phyloP scores from a whole-genome alignment of 805 yeast species.

The Maudiozyma saulgeensis region DNA sequence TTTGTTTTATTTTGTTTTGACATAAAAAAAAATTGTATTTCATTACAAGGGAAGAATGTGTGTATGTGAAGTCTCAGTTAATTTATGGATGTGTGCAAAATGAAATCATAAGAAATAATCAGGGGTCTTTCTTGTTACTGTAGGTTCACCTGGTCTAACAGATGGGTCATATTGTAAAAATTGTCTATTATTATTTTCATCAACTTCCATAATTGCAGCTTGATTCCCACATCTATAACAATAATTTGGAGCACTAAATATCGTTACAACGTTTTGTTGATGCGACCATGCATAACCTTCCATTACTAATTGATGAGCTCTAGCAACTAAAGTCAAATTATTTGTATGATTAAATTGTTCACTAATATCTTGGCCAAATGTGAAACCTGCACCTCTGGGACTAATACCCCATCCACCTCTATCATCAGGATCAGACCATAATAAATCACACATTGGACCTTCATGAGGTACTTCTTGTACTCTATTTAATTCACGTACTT shows the following conservation, averaged over 20 bases:
- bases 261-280: conserved; percentile 88
- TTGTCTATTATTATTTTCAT: conserved; percentile 83
- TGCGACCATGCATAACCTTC: conserved; percentile 94
- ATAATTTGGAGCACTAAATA: conserved; percentile 91
- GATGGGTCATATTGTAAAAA: conserved; percentile 94
- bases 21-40: too few species aligned
- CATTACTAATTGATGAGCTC: conserved; percentile 97
- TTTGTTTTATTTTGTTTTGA: too few species aligned
- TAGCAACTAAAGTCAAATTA: conserved; percentile 72
- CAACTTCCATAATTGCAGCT: conserved; percentile 97
- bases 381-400: conserved; percentile 98
- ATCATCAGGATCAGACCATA: conserved; percentile 97
- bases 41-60: too few species aligned
- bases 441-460: conserved; percentile 93
- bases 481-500: conserved; percentile 82
- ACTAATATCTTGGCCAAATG: conserved; percentile 91
- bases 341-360: conserved; percentile 91
- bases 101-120: conserved; percentile 72
- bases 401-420: conserved; percentile 97
- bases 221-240: conserved; percentile 97
- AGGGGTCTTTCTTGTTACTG: conserved; percentile 93
- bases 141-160: conserved; percentile 96
- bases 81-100: neutral
- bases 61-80: neutral
- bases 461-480: conserved; percentile 96